Base-by-base conservation (phyloP, 495 filamentous ascomycete genomes). In the Daldinia grandis region DNA sequence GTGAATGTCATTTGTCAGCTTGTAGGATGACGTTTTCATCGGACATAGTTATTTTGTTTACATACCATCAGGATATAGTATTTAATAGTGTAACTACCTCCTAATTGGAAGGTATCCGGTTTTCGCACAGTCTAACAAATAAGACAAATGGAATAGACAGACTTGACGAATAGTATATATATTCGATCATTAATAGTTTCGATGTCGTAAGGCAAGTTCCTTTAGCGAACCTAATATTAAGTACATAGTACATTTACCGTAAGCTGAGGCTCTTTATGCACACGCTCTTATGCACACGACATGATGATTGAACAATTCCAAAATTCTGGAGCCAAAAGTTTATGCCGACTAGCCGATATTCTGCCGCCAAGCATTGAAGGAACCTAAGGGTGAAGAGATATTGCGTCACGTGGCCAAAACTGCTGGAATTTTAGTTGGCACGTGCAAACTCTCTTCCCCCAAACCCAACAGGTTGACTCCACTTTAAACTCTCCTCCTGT, bases 311-410 rank as follows among this genome's bases (percentile, higher is more conserved):
- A 35, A 75, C 24, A 50, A 62, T 66, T 49, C 58, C 19, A 47
- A 47, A 47, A n/a, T 30, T 21, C 30, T 1, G 8, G 8, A 33
- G n/a, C 14, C 47, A 21, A 53, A 33, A 44, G n/a, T 12, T 5
- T 12, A 60, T 73, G 66, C 66, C 70, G 70, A 66, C 42, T 44
- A 73, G n/a, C 70, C 70, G 70, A 73, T 24, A 66, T 65, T 58
- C 61, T 62, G 28, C 61, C 61, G 40, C 70, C 70, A 73, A 73
- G 70, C 12, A 35, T 10, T 14, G 14, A 35, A 47, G 5, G 25
- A 21, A 57, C 54, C 30, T 21, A 40, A 24, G 50, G 61, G 25
- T 30, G 55, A 55, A 54, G 24, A 60, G 53, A 28, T 14, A 10
- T 51, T 38, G 9, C 35, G 35, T 73, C 71, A 73, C 71, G 71